phyloP scores from a whole-genome alignment of 2,329 filamentous ascomycete genomes.

The Scytalidium sp. region DNA sequence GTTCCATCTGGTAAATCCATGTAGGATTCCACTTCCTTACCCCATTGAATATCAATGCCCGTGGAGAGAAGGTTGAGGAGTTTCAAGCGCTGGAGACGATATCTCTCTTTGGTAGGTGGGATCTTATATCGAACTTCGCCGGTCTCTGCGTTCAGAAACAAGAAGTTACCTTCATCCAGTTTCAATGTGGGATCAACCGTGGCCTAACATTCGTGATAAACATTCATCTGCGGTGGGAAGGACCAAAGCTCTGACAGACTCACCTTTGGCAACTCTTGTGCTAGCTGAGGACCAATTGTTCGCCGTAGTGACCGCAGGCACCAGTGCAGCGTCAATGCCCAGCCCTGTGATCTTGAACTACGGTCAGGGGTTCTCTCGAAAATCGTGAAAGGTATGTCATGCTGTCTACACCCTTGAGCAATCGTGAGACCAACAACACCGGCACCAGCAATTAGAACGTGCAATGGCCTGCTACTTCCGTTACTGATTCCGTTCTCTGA shows the following conservation, averaged over 20 bases:
- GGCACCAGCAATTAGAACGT: constrained; percentile 25
- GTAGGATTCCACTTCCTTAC: constrained; percentile 40
- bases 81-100: constrained; percentile 32
- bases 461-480: not conserved
- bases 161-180: constrained; percentile 35
- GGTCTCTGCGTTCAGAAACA: constrained; percentile 38
- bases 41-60: constrained; percentile 41
- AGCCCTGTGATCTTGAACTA: constrained; percentile 41
- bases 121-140: constrained; percentile 36
- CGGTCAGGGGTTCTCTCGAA: constrained; percentile 36
- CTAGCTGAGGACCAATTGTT: constrained; percentile 18
- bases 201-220: constrained; percentile 6
- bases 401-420: constrained; percentile 29
- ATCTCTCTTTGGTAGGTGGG: constrained; percentile 31
- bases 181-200: constrained; percentile 30
- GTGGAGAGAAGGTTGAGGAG: constrained; percentile 10
- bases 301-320: constrained; percentile 35
- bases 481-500: too few relatives aligned
- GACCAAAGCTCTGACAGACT: constrained; percentile 20
- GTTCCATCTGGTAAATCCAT: constrained; percentile 3
- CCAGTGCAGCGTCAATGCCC: constrained; percentile 62
- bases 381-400: constrained; percentile 30
- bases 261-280: constrained; percentile 16
- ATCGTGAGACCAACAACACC: constrained; percentile 28
- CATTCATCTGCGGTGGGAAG: constrained; percentile 34